phyloP scores from a whole-genome alignment of 805 yeast species.

The Candida mattraensis region DNA sequence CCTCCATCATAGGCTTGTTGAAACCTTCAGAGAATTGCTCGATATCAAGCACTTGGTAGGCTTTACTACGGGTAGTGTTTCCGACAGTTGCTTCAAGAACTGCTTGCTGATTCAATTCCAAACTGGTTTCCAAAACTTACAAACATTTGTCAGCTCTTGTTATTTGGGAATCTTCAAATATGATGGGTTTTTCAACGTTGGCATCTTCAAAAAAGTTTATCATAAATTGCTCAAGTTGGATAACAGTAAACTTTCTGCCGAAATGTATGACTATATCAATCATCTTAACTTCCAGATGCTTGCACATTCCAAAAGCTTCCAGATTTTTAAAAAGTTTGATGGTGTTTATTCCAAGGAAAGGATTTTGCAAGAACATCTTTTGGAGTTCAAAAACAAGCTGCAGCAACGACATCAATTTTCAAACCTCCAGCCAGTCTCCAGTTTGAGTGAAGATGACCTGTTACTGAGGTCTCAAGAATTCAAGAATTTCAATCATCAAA shows the following conservation, averaged over 20 bases:
- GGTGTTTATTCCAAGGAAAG: slow-evolving; percentile 12
- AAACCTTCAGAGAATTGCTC: slow-evolving; percentile 12
- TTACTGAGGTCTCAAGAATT: slow-evolving; percentile 24
- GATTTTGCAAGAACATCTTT: slow-evolving; percentile 8
- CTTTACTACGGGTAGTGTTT: slow-evolving; percentile 13
- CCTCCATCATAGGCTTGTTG: slow-evolving; percentile 11
- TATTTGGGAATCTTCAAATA: slow-evolving; percentile 15
- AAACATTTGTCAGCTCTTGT: slow-evolving; percentile 1
- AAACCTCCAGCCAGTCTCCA: neutral
- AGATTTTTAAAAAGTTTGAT: slow-evolving; percentile 14
- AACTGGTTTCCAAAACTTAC: slow-evolving; percentile 1
- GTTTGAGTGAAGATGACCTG: slow-evolving; percentile 10
- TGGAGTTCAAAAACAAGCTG: slow-evolving; percentile 11
- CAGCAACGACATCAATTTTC: slow-evolving; percentile 4
- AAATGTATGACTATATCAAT: slow-evolving; percentile 9
- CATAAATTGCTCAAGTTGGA: slow-evolving; percentile 5
- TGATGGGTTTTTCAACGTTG: slow-evolving; percentile 14
- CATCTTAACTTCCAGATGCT: slow-evolving; percentile 17
- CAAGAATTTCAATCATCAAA: slow-evolving; percentile 21
- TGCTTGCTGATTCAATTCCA: slow-evolving; percentile 11
- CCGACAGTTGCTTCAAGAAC: slow-evolving; percentile 18
- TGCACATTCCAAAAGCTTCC: slow-evolving; percentile 18
- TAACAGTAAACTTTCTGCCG: neutral
- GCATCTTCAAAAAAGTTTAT: slow-evolving; percentile 7
- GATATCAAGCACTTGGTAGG: slow-evolving; percentile 11